phyloP scores from a whole-genome alignment of 345 rosid species.

The Alliaria petiolata region DNA sequence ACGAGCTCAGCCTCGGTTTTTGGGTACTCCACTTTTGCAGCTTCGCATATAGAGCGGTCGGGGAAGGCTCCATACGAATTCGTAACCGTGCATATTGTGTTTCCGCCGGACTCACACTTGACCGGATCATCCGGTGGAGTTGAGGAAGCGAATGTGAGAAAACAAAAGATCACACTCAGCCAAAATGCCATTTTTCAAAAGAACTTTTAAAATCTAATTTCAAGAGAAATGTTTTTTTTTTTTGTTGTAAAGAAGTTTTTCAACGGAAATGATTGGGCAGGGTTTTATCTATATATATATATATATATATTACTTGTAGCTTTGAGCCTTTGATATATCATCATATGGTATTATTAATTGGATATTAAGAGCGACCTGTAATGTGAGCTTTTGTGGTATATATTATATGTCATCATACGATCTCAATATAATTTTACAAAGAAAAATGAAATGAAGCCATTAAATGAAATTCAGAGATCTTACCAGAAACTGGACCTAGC shows the following conservation, averaged over 20 bases:
- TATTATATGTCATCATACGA: too few relatives aligned
- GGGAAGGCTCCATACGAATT: constrained; percentile 75
- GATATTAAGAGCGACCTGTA: neutral
- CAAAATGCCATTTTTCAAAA: constrained; percentile 9
- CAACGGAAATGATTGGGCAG: too few relatives aligned
- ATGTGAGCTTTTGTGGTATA: neutral
- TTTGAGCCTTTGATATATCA: neutral
- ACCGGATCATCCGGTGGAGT: constrained; percentile 64
- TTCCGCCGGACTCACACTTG: constrained; percentile 38
- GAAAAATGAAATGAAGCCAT: too few relatives aligned
- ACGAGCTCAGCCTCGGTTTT: constrained; percentile 50
- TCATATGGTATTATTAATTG: neutral
- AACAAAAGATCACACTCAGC: constrained; percentile 6
- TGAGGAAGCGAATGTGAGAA: constrained; percentile 9
- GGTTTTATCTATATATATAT: neutral
- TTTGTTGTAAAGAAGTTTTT: too few relatives aligned
- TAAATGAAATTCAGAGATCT: too few relatives aligned
- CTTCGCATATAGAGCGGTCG: constrained; percentile 56
- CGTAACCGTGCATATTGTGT: constrained; percentile 57
- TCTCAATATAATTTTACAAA: too few relatives aligned
- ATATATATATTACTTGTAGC: too few relatives aligned
- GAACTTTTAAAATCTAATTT: neutral
- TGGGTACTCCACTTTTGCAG: constrained; percentile 56
- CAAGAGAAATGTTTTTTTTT: neutral
- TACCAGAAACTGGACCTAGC: too few relatives aligned